Evolutionary conservation across 495 filamentous ascomycete genomes (phyloP), one percentile per base, ranked within the genome.

Genomic region (Aspergillus panamensis): DNA sequence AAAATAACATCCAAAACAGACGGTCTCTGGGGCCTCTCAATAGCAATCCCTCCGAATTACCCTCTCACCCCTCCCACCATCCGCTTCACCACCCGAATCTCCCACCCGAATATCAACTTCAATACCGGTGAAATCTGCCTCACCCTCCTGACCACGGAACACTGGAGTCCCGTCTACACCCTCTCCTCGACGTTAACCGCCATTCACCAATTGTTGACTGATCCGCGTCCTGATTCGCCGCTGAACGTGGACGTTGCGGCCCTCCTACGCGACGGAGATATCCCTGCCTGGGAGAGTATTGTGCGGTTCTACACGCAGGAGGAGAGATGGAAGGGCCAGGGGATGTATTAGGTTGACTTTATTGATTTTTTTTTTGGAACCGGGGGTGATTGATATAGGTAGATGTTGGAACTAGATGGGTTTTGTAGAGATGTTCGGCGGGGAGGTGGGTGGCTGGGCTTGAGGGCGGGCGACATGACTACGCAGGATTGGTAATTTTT

Each of bases 61-160:
- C 94, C 94, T 0, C 75, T 85, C 37, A 59, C 80, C 3, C 89
- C 94, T 8, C 94, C 94, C 0, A 77, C 72, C 10, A 88, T 97
- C 59, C 76, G 62, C 42, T 98, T 98, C 76, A 72, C 77, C 1
- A 97, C 91, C 29, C 82, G 82, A 48, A 84, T 94, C 62, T 91
- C 88, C 64, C 92, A 96, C 73, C 86, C 93, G 9, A 96, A 96
- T 73, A 81, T 97, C 21, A 79, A 80, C 57, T 86, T 91, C 66
- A 77, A 78, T 61, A 91, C 86, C 5, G 94, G 94, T 64, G 90
- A 96, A 69, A 94, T 98, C 69, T 97, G 94, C 65, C 82, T 97
- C 12, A 92, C 96, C 59, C 78, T 98, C 54, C 73, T 98, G 44
- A 82, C 78, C 19, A 87, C 87, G 61, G 83, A 85, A 30, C 80